Conservation (phyloP, 2,329 filamentous ascomycete species). For the Arthrobotrys sinensis region DNA sequence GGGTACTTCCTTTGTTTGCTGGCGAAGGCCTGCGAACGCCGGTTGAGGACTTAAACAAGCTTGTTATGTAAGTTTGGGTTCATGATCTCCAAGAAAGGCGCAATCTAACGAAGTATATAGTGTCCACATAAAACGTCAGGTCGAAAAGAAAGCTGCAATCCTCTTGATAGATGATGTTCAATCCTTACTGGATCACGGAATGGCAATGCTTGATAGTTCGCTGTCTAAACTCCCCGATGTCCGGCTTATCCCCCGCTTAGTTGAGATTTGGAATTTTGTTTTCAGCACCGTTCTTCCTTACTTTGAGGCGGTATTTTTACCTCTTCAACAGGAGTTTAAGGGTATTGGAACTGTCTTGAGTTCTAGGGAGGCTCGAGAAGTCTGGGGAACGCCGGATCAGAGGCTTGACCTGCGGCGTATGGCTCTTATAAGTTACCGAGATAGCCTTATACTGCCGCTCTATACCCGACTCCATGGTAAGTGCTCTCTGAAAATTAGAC, state of each 20-base stretch:
- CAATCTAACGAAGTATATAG: conserved; percentile 60
- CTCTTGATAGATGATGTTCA: conserved; percentile 82
- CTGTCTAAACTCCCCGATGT: conserved; percentile 78
- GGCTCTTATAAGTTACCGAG: conserved; percentile 88
- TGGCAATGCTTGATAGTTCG: conserved; percentile 86
- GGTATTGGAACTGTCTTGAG: conserved; percentile 85
- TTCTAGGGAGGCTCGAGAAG: conserved; percentile 84
- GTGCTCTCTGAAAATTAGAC: conserved; percentile 55
- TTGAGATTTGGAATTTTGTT: conserved; percentile 94
- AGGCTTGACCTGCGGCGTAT: conserved; percentile 89
- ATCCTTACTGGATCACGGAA: conserved; percentile 84
- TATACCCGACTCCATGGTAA: conserved; percentile 83
- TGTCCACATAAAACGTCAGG: conserved; percentile 82
- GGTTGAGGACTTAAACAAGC: conserved; percentile 85
- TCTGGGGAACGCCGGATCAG: conserved; percentile 76
- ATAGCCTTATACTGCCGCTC: conserved; percentile 87
- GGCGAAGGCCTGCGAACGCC: conserved; percentile 84
- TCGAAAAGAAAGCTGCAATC: conserved; percentile 80
- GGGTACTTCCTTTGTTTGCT: conserved; percentile 83
- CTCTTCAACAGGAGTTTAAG: conserved; percentile 94
- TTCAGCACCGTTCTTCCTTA: conserved; percentile 93
- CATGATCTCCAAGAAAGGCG: background rate
- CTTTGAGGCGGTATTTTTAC: conserved; percentile 91
- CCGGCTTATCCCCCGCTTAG: conserved; percentile 85
- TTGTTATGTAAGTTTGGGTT: conserved; percentile 73